phyloP scores from a whole-genome alignment of 2,329 filamentous ascomycete species.

The Ophiostoma tasmaniense region DNA sequence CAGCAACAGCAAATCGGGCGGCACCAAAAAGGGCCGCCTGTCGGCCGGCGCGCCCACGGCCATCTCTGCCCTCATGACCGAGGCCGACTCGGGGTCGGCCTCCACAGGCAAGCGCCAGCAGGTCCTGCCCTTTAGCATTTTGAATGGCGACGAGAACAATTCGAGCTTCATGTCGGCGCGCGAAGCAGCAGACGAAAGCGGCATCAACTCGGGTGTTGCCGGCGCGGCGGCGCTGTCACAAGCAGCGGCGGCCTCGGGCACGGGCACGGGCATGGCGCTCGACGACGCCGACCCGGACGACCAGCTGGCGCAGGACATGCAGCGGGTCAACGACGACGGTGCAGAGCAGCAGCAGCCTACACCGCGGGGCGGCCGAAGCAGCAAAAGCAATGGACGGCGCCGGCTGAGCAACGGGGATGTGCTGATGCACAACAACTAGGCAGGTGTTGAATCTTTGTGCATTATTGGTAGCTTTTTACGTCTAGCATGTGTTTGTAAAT shows the following conservation, averaged over 20 bases:
- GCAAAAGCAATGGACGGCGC: not conserved
- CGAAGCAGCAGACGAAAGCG: not conserved
- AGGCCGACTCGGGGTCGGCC: not conserved
- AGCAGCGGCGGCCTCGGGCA: conserved; percentile 16
- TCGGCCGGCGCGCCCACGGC: conserved; percentile 15
- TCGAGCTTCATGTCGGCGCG: not conserved
- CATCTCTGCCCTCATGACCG: conserved; percentile 17
- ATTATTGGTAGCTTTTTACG: not conserved
- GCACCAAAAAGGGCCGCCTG: conserved; percentile 11
- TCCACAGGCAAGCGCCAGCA: conserved; percentile 18
- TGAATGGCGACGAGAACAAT: conserved; percentile 12
- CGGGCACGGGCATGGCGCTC: not conserved
- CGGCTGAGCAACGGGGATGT: conserved; percentile 10
- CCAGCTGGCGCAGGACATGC: conserved; percentile 21
- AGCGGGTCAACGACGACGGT: conserved; percentile 13
- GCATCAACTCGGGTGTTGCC: conserved; percentile 12
- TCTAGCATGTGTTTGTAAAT: not conserved
- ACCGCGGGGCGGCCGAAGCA: not conserved
- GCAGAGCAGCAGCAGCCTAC: not conserved
- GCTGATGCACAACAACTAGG: conserved; percentile 15
- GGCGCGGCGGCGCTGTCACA: conserved; percentile 18
- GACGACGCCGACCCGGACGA: conserved; percentile 15
- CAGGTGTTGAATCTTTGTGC: not conserved
- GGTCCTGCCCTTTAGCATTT: conserved; percentile 18
- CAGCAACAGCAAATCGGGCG: not conserved